A percentile compares a stretch with the other conserved stretches of the same genome.
These are phyloP conservation scores for Avena insularis DNA, from an alignment of 176 grass and related monocot species.

Conservation along the genomic window DNA sequence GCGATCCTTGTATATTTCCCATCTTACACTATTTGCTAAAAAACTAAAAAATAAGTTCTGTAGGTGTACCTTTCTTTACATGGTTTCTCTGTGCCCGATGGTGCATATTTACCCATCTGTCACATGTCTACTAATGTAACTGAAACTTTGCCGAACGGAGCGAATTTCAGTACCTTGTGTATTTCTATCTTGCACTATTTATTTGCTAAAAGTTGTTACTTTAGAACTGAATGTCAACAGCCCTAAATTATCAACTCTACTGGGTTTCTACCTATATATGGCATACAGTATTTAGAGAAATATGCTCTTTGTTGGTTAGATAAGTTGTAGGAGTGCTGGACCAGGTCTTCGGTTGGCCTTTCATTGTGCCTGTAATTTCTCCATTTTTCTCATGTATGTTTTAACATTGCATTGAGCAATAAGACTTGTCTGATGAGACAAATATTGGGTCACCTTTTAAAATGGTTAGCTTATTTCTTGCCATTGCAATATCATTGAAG, in stretches of 20 bases:
- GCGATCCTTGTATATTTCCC: too few species aligned
- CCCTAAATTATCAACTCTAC: background rate
- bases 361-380: slow-evolving; percentile 12
- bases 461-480: background rate
- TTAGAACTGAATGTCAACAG: slow-evolving; percentile 21
- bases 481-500: slow-evolving; percentile 8
- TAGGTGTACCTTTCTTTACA: background rate
- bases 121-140: background rate
- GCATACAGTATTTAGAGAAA: slow-evolving; percentile 22
- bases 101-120: slow-evolving; percentile 8
- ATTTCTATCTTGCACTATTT: background rate
- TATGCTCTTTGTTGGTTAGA: slow-evolving; percentile 13
- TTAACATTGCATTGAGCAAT: slow-evolving; percentile 21
- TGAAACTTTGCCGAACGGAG: too few species aligned
- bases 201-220: background rate
- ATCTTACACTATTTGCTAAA: too few species aligned
- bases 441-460: background rate
- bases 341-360: background rate
- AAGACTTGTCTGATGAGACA: slow-evolving; percentile 1
- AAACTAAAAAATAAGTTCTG: background rate
- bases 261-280: background rate
- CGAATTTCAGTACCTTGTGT: too few species aligned
- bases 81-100: background rate
- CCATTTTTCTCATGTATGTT: background rate
- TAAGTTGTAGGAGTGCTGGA: background rate